phyloP scores from a whole-genome alignment of 257 asterid genomes.

The Haberlea rhodopensis region DNA sequence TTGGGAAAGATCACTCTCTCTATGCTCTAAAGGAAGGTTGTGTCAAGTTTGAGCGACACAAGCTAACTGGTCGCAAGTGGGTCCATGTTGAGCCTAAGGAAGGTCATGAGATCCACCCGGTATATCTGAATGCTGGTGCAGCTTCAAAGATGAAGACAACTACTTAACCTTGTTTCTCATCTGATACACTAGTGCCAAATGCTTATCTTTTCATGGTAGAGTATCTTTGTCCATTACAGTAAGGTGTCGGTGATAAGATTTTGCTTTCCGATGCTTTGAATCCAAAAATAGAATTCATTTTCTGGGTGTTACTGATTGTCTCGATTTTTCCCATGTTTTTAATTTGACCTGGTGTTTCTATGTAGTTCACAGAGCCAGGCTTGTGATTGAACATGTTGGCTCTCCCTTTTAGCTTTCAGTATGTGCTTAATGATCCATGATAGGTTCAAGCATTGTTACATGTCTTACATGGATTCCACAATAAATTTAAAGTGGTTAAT shows the following conservation, averaged over 20 bases:
- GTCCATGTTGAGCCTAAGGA: constrained; percentile 90
- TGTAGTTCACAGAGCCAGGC: not conserved
- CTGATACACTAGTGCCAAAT: not conserved
- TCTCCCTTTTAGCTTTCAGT: too few relatives aligned
- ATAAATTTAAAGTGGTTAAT: too few relatives aligned
- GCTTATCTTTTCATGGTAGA: not conserved
- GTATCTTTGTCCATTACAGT: too few relatives aligned
- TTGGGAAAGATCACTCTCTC: constrained; percentile 86
- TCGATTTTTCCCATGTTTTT: not conserved
- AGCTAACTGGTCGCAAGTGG: constrained; percentile 87
- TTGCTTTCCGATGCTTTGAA: not conserved
- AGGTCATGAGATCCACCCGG: constrained; percentile 70
- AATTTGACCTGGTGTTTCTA: not conserved
- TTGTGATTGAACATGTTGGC: not conserved
- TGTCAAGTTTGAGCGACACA: constrained; percentile 75
- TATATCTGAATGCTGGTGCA: constrained; percentile 41
- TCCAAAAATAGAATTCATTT: not conserved
- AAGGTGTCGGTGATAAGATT: too few relatives aligned
- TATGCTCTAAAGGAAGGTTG: constrained; percentile 83
- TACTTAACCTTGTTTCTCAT: constrained; percentile 29
- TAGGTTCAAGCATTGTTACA: too few relatives aligned
- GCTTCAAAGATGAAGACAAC: constrained; percentile 45
- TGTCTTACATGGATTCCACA: too few relatives aligned
- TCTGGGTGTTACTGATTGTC: not conserved
- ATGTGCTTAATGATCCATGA: too few relatives aligned